Evolutionary conservation across 306 rosid species (phyloP), one percentile per base, ranked within the genome.

Genomic region (Begonia peltatifolia): DNA sequence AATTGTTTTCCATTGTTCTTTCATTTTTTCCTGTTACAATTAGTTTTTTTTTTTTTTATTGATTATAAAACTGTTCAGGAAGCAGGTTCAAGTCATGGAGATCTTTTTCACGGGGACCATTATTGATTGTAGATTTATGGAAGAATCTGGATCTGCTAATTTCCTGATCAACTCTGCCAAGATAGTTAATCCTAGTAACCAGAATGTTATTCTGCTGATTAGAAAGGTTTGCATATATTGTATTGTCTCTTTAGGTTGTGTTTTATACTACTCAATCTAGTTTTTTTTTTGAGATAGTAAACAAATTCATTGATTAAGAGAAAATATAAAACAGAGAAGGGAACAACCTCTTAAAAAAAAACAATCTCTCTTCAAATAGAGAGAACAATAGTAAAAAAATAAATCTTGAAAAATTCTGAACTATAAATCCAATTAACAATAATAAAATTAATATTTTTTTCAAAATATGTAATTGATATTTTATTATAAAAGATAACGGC

Each of bases 51-150:
- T 54, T 12, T 25, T 11, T 12, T 49, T 23, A 30, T 30, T 30
- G 38, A 30, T 30, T 30, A 30, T 6, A 30, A 5, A 30, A 30
- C 38, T 30, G 67, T 50, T 11, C 62, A 80, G 95, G 72, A 78
- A 71, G 65, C 53, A 63, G 42, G 64, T 54, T 61, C 70, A 73
- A 76, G 74, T 86, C 59, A 63, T 80, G 18, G 83, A 80, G 69
- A 48, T 85, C 63, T 55, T 68, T 77, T 63, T 89, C 71, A 72
- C 65, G 59, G 86, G 73, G 46, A 77, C 72, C 53, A 59, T 47
- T 58, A 57, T 80, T 46, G 94, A 89, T 64, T 80, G 82, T 56
- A 78, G 72, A 61, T 64, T 89, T 42, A 67, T 69, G 72, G 54
- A 78, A 53, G 89, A 74, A 41, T 78, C 68, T 76, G 83, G 80